These are phyloP conservation scores for Thelephora ganbajun DNA, from an alignment of 768 basidiomycete species.

Conservation along the genomic window DNA sequence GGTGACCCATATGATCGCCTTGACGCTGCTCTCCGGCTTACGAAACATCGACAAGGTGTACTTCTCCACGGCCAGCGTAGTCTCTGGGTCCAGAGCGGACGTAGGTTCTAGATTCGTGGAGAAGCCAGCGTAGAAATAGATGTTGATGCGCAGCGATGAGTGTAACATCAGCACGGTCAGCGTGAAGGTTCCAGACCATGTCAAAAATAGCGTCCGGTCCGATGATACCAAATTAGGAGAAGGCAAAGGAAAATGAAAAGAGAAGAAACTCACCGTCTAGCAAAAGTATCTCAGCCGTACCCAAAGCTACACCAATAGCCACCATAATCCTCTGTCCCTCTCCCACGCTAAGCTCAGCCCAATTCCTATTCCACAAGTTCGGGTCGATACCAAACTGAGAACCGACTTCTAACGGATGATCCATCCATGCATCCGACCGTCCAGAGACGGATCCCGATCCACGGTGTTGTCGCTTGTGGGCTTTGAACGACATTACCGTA, in stretches of 20 bases:
- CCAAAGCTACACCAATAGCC: conserved; percentile 58
- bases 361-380: conserved; percentile 65
- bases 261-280: conserved; percentile 47
- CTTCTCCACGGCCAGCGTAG: conserved; percentile 53
- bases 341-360: conserved; percentile 75
- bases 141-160: background rate
- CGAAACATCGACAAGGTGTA: conserved; percentile 39
- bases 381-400: conserved; percentile 51
- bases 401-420: conserved; percentile 36
- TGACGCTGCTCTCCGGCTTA: conserved; percentile 33
- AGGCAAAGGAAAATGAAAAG: background rate
- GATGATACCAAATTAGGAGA: no score
- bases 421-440: background rate
- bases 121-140: background rate
- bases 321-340: conserved; percentile 77
- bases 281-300: conserved; percentile 66
- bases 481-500: conserved; percentile 36
- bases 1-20: conserved; percentile 79
- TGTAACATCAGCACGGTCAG: background rate
- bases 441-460: background rate
- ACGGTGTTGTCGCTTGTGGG: conserved; percentile 19
- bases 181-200: background rate
- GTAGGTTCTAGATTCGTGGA: conserved; percentile 54
- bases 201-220: background rate
- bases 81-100: conserved; percentile 66